These are phyloP conservation scores for Paramecium pentaurelia DNA, from an alignment of 73 alveolate genomes.

Conservation along the genomic window DNA sequence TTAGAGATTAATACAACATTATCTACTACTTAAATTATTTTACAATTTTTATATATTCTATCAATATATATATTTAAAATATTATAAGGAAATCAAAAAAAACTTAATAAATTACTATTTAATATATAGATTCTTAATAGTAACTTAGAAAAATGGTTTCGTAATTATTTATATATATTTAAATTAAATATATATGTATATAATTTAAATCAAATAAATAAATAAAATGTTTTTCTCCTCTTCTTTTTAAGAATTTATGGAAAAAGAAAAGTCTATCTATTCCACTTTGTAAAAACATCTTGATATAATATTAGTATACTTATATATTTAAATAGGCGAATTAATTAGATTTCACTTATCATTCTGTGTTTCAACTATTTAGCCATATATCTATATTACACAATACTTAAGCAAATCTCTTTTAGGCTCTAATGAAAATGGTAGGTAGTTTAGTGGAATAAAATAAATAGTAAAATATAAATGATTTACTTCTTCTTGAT, in stretches of 20 bases:
- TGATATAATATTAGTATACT: not conserved
- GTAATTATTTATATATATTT: not conserved
- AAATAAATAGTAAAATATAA: not conserved
- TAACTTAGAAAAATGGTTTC: not conserved
- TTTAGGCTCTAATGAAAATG: constrained; percentile 23
- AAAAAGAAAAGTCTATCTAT: not conserved
- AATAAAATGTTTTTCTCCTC: not conserved
- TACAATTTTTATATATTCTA: no score
- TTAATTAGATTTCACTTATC: not conserved
- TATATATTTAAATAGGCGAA: not conserved
- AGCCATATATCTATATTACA: not conserved
- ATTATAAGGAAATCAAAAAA: no score
- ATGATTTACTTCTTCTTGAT: not conserved
- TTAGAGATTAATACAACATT: no score
- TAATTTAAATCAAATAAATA: not conserved
- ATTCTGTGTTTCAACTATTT: not conserved
- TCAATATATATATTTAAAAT: no score
- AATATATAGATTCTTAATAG: not conserved
- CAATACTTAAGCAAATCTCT: not conserved
- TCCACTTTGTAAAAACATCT: not conserved
- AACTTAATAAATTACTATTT: no score
- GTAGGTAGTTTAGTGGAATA: not conserved
- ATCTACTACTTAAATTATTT: no score
- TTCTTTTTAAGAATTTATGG: not conserved
- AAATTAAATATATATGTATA: not conserved